Percentiles rank a stretch among this genome's conserved stretches.
Evolutionary conservation across 495 filamentous ascomycete genomes (phyloP).

Genomic region (Apiosordaria backusii): DNA sequence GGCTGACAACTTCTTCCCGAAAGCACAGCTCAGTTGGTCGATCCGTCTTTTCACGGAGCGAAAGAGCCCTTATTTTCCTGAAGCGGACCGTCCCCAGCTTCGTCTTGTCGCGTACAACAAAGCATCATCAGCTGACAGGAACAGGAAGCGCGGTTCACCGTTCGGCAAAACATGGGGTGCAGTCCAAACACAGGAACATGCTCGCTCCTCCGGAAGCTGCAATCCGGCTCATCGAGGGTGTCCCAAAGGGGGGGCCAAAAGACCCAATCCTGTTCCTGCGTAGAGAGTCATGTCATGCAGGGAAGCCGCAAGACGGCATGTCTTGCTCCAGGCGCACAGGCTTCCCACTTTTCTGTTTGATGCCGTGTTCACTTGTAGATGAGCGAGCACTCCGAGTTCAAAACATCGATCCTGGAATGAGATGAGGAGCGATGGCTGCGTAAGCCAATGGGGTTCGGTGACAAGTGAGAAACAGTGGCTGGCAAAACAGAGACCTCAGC

Average conservation of each 20-base stretch:
- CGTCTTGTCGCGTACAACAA: background rate
- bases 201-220: constrained; percentile 1
- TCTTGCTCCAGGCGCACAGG: background rate
- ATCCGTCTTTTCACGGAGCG: background rate
- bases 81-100: constrained; percentile 11
- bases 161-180: background rate
- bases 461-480: background rate
- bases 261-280: constrained; percentile 5
- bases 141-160: background rate
- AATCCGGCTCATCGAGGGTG: background rate
- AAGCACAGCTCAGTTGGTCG: background rate
- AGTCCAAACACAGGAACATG: background rate
- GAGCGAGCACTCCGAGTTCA: background rate
- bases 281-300: constrained; percentile 9
- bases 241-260: background rate
- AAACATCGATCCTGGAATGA: background rate
- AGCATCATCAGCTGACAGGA: constrained; percentile 11
- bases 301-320: constrained; percentile 6
- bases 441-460: background rate
- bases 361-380: background rate
- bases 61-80: constrained; percentile 8
- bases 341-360: background rate
- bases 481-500: background rate
- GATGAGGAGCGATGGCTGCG: background rate
- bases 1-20: background rate